Base-by-base conservation (phyloP, 257 asterid genomes). In the Solanum paucissectum region DNA sequence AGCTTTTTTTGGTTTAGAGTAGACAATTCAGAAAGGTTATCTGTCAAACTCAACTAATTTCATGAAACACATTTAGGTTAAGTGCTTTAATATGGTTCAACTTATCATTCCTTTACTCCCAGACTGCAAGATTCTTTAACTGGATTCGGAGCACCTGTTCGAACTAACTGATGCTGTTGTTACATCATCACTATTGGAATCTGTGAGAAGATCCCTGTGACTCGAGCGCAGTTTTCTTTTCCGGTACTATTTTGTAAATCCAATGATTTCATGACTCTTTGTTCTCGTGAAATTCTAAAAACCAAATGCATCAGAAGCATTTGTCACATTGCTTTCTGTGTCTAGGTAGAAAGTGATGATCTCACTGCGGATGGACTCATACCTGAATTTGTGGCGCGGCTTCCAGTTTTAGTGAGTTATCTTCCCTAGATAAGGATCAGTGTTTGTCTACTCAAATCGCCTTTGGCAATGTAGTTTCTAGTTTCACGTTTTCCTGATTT, bases 101-200 rank as follows among this genome's bases (percentile, higher is more conserved):
- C 8, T 49, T 49, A 49, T 49, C 60, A 49, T 49, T 49, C 21
- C 60, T 49, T 49, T 14, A 49, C 60, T 87, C 69, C 69, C 87
- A 95, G 98, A 86, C 96, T 95, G 72, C 94, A 94, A 88, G 96
- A 96, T 93, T 93, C 96, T 71, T 96, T 97, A 66, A 96, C 95
- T 91, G 98, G 99, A 89, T 95, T 96, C 89, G 98, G 98, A 90
- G 96, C 96, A 83, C 96, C 95, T 4, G 94, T 95, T 62, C 96
- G 96, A 79, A 83, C 95, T 49, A 49, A 49, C 60, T 49, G 60
- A 49, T 49, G 60, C 21, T 14, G 8, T 6, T 14, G 60, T 49
- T 6, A 49, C 83, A 87, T 46, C 98, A 55, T 93, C 95, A 69
- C 93, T 95, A 72, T 83, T 96, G 93, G 98, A 94, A 92, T 89